These are phyloP conservation scores for Pythium myriotylum DNA, from an alignment of 352 stramenopile genomes.

Conservation along the genomic window DNA sequence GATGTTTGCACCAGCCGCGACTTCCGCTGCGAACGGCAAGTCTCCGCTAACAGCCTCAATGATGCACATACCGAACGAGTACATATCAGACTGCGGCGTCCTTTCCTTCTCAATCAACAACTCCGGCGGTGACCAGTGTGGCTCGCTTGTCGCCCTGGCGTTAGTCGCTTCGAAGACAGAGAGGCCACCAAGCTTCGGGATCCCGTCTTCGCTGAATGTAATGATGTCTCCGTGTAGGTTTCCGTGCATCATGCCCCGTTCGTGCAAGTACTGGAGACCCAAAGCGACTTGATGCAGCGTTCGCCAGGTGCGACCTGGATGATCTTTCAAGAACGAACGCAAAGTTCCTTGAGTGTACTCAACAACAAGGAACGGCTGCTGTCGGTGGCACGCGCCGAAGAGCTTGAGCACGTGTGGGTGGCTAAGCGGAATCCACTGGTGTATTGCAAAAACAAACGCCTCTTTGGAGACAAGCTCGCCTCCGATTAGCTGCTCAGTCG, in stretches of 20 bases:
- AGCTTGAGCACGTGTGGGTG: slow-evolving; percentile 16
- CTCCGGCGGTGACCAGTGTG: slow-evolving; percentile 28
- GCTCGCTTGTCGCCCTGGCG: not conserved
- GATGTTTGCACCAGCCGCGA: not conserved
- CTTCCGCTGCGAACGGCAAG: slow-evolving; percentile 6
- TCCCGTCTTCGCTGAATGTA: slow-evolving; percentile 29
- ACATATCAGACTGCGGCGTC: slow-evolving; percentile 21
- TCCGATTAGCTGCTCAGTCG: too few species aligned
- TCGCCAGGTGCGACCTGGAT: slow-evolving; percentile 29
- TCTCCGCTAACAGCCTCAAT: slow-evolving; percentile 34
- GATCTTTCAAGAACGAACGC: slow-evolving; percentile 2
- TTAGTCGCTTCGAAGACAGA: not conserved
- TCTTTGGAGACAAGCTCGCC: too few species aligned
- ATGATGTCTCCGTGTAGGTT: slow-evolving; percentile 10
- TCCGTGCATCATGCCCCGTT: slow-evolving; percentile 35
- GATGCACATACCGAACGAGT: slow-evolving; percentile 37
- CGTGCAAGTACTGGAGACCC: slow-evolving; percentile 77
- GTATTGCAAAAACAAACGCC: slow-evolving; percentile 6
- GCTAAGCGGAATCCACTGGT: not conserved
- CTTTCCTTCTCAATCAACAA: slow-evolving; percentile 7
- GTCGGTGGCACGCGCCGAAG: slow-evolving; percentile 15
- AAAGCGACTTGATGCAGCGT: slow-evolving; percentile 45
- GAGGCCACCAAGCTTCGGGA: slow-evolving; percentile 20
- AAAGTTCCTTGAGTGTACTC: slow-evolving; percentile 6
- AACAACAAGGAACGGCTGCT: slow-evolving; percentile 11